phyloP scores from a whole-genome alignment of 345 rosid genomes.

The Lumnitzera racemosa region DNA sequence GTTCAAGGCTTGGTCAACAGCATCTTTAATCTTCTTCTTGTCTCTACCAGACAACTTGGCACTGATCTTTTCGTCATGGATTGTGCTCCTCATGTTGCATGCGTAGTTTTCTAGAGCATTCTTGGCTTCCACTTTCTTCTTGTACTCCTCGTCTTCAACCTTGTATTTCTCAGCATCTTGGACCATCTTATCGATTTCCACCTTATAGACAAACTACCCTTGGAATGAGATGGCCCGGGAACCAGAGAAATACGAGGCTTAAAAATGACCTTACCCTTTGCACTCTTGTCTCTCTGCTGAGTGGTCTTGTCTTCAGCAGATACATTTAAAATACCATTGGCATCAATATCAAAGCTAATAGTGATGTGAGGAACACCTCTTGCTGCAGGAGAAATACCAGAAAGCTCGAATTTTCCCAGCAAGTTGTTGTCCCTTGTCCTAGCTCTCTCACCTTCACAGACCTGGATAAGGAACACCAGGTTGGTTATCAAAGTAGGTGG shows the following conservation, averaged over 20 bases:
- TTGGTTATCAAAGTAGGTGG: constrained; percentile 30
- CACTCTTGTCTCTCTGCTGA: constrained; percentile 18
- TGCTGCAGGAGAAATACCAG: constrained; percentile 37
- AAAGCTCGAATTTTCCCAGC: constrained; percentile 33
- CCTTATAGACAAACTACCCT: constrained; percentile 9
- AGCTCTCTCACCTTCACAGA: constrained; percentile 36
- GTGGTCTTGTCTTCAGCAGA: constrained; percentile 29
- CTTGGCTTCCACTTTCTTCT: constrained; percentile 8
- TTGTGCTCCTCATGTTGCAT: constrained; percentile 9
- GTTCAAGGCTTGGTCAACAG: background rate
- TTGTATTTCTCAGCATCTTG: constrained; percentile 10
- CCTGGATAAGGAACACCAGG: constrained; percentile 29
- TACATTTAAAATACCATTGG: constrained; percentile 26
- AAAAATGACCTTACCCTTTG: no score
- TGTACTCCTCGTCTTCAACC: constrained; percentile 7
- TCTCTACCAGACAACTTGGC: background rate
- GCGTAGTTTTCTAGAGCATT: constrained; percentile 5
- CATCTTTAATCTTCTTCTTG: constrained; percentile 8
- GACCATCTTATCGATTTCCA: constrained; percentile 14
- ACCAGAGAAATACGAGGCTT: no score
- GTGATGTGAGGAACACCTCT: constrained; percentile 38
- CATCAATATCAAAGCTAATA: constrained; percentile 31
- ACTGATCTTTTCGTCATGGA: constrained; percentile 10
- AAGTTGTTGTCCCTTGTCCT: constrained; percentile 28
- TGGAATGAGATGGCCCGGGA: constrained; percentile 12